These are phyloP conservation scores for Fragaria iinumae DNA, from an alignment of 306 rosid genomes.

Conservation along the genomic window DNA sequence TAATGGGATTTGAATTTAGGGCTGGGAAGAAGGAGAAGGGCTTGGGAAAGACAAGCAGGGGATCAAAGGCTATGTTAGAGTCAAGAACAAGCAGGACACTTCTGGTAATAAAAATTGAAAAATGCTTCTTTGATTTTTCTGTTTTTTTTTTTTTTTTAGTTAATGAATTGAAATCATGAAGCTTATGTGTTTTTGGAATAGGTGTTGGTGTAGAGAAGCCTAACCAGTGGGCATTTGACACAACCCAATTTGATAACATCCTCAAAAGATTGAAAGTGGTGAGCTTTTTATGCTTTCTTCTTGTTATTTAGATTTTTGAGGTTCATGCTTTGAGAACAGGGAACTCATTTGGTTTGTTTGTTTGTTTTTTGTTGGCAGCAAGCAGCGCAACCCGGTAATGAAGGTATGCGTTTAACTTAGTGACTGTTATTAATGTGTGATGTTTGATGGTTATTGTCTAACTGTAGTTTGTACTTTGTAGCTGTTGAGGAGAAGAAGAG, in stretches of 20 bases:
- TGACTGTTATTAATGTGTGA: background rate
- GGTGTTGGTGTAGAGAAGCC: conserved; percentile 92
- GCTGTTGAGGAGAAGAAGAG: conserved; percentile 26
- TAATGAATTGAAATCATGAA: background rate
- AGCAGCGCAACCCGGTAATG: conserved; percentile 48
- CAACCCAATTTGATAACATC: conserved; percentile 80
- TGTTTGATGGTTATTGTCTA: conserved; percentile 6
- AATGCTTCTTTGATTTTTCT: background rate
- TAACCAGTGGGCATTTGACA: conserved; percentile 91
- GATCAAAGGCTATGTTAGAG: conserved; percentile 79
- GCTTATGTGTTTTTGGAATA: conserved; percentile 17
- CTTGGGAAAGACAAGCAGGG: conserved; percentile 96
- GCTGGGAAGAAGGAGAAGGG: conserved; percentile 99
- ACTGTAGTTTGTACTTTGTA: conserved; percentile 13
- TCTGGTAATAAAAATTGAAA: conserved; percentile 33
- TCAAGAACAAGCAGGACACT: conserved; percentile 85
- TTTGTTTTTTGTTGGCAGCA: conserved; percentile 41
- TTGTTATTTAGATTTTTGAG: background rate
- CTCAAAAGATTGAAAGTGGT: conserved; percentile 98
- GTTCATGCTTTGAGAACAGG: background rate
- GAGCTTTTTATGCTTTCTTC: conserved; percentile 14
- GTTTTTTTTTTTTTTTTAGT: background rate
- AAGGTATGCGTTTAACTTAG: conserved; percentile 40
- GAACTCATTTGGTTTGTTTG: background rate
- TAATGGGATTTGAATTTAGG: conserved; percentile 34